phyloP scores from a whole-genome alignment of 805 yeast species.

The Vanderwaltozyma polyspora region DNA sequence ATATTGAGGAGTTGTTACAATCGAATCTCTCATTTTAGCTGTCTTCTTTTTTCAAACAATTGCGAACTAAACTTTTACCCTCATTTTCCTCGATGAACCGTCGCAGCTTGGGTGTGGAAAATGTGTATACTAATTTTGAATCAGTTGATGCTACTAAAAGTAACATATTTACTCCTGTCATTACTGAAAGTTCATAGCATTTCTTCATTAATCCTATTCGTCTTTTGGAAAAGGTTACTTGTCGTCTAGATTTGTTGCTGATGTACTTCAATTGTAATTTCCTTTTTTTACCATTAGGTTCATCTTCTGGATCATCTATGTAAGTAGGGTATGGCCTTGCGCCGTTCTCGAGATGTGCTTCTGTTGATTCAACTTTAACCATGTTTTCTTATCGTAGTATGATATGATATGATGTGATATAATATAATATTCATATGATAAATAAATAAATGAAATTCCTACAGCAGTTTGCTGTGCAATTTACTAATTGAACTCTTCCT shows the following conservation, averaged over 20 bases:
- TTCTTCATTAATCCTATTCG: slow-evolving; percentile 98
- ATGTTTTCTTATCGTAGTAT: too few relatives aligned
- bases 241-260: slow-evolving; percentile 91
- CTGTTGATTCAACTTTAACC: too few relatives aligned
- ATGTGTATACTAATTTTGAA: slow-evolving; percentile 92
- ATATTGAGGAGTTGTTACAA: background rate
- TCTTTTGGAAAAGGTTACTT: slow-evolving; percentile 94
- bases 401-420: too few relatives aligned
- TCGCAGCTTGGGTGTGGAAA: slow-evolving; percentile 92
- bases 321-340: background rate
- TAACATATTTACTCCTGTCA: slow-evolving; percentile 93
- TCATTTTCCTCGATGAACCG: slow-evolving; percentile 89
- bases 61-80: slow-evolving; percentile 70
- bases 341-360: background rate
- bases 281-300: background rate
- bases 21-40: too few relatives aligned
- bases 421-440: too few relatives aligned
- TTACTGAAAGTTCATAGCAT: slow-evolving; percentile 88
- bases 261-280: slow-evolving; percentile 58
- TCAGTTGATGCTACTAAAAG: slow-evolving; percentile 75
- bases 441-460: too few relatives aligned
- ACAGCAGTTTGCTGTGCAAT: too few relatives aligned
- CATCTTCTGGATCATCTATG: background rate
- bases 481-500: too few relatives aligned
- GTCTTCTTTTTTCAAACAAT: slow-evolving; percentile 2